These are phyloP conservation scores for Aspergillus fructus DNA, from an alignment of 2,329 filamentous ascomycete genomes.

Conservation along the genomic window DNA sequence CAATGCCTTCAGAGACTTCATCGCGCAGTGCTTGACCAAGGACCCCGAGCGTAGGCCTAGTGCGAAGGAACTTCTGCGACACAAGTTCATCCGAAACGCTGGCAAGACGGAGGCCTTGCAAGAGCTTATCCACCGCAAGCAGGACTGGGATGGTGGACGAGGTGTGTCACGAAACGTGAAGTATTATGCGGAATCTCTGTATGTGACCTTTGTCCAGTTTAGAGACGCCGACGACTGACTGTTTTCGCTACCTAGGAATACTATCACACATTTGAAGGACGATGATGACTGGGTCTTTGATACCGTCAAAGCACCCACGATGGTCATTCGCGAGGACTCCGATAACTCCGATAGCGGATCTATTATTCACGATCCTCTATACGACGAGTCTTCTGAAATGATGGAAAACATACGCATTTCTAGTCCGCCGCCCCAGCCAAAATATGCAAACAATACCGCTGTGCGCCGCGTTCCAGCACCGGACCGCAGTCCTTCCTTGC, in stretches of 20 bases:
- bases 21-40: constrained; percentile 86
- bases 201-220: constrained; percentile 24
- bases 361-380: constrained; percentile 31
- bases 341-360: constrained; percentile 46
- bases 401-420: constrained; percentile 41
- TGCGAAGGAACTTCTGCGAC: constrained; percentile 81
- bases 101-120: constrained; percentile 86
- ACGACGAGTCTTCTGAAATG: constrained; percentile 39
- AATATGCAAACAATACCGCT: constrained; percentile 62
- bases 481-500: constrained; percentile 42
- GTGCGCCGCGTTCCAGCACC: constrained; percentile 49
- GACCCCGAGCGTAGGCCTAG: constrained; percentile 81
- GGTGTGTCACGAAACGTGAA: constrained; percentile 69
- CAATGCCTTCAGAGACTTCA: constrained; percentile 90
- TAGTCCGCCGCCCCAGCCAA: constrained; percentile 45
- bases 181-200: constrained; percentile 92
- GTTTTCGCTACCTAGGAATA: constrained; percentile 49
- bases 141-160: constrained; percentile 75
- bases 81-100: constrained; percentile 82
- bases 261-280: constrained; percentile 60
- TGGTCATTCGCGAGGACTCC: constrained; percentile 58
- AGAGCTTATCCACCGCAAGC: constrained; percentile 77
- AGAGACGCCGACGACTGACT: constrained; percentile 21
- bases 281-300: constrained; percentile 95
- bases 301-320: constrained; percentile 73